phyloP scores from a whole-genome alignment of 768 basidiomycete species.

The Tulasnella sp. region DNA sequence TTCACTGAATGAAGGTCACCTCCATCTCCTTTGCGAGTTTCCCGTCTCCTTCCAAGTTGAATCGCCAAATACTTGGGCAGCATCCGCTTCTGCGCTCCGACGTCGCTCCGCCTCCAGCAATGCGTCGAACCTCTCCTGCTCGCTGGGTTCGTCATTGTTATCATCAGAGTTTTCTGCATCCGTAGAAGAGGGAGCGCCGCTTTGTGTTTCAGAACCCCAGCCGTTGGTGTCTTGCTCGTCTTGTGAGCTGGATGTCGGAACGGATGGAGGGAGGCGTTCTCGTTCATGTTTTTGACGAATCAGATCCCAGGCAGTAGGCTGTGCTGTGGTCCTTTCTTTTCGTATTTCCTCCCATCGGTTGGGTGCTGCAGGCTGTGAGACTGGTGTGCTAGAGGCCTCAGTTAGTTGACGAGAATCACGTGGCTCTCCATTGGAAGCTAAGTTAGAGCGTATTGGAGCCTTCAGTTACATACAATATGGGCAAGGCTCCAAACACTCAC shows the following conservation, averaged over 20 bases:
- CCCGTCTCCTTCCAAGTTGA: background rate
- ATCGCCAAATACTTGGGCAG: background rate
- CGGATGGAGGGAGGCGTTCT: slow-evolving; percentile 22
- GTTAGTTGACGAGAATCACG: background rate
- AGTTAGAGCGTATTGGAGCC: background rate
- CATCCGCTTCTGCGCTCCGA: slow-evolving; percentile 27
- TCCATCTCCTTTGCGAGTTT: background rate
- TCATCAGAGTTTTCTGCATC: background rate
- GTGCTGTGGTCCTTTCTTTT: slow-evolving; percentile 40
- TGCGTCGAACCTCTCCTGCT: slow-evolving; percentile 58
- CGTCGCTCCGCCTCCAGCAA: slow-evolving; percentile 56
- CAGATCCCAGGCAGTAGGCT: slow-evolving; percentile 60
- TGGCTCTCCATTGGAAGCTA: background rate
- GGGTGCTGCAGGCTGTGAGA: slow-evolving; percentile 21
- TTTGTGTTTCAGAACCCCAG: background rate
- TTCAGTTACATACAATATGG: background rate
- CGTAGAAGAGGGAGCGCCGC: background rate
- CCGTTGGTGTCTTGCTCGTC: background rate
- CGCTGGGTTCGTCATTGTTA: slow-evolving; percentile 40
- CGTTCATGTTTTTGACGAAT: slow-evolving; percentile 49
- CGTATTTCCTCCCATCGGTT: slow-evolving; percentile 68
- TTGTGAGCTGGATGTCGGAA: slow-evolving; percentile 15
- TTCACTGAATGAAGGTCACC: background rate
- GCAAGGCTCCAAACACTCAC: background rate
- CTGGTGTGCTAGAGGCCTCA: background rate